phyloP scores from a whole-genome alignment of 306 rosid genomes.

The Oxytropis ochrocephala region DNA sequence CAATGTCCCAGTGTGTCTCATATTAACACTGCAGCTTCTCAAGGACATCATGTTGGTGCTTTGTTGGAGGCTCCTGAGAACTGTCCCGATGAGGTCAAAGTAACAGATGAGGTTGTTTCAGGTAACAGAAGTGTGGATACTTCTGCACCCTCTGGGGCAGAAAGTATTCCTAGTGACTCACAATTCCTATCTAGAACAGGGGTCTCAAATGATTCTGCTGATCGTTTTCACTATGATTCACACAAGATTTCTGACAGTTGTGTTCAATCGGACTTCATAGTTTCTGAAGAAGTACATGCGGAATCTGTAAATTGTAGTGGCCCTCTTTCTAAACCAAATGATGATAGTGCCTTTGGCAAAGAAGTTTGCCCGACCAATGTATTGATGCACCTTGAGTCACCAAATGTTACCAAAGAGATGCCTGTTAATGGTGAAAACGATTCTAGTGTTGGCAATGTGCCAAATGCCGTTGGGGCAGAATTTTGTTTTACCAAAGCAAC shows the following conservation, averaged over 20 bases:
- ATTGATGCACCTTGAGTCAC: constrained; percentile 12
- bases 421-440: constrained; percentile 16
- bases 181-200: background rate
- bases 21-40: constrained; percentile 8
- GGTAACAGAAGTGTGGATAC: constrained; percentile 19
- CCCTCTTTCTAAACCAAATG: constrained; percentile 13
- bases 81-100: constrained; percentile 19
- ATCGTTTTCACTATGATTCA: constrained; percentile 6
- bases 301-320: constrained; percentile 12
- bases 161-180: constrained; percentile 16
- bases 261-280: constrained; percentile 10
- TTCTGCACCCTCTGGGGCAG: constrained; percentile 16
- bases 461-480: constrained; percentile 17
- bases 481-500: constrained; percentile 8
- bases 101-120: background rate
- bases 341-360: constrained; percentile 20
- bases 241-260: constrained; percentile 12
- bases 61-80: constrained; percentile 19
- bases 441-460: constrained; percentile 9
- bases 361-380: constrained; percentile 6
- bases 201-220: constrained; percentile 26
- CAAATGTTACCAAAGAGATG: constrained; percentile 6
- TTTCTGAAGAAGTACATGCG: constrained; percentile 3
- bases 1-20: constrained; percentile 4
- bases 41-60: constrained; percentile 13